Evolutionary conservation across 768 basidiomycete species (phyloP).

Genomic region (Mrakia blollopis): DNA sequence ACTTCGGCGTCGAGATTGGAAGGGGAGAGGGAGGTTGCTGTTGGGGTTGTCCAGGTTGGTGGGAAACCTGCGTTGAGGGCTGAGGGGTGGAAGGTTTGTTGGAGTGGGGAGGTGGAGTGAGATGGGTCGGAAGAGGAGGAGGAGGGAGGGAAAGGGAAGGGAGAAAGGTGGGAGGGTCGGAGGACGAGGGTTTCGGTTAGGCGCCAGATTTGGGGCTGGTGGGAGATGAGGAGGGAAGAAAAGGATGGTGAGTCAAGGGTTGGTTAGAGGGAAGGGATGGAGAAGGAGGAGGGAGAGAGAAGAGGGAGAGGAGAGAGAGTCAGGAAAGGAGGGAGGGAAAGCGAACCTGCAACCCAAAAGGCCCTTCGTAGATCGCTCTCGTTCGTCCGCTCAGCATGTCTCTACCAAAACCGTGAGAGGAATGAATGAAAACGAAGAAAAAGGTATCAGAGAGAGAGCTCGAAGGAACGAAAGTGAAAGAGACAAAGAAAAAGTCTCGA

Average conservation of each 20-base stretch:
- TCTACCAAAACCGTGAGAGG: too few species aligned
- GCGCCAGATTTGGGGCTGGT: conserved; percentile 25
- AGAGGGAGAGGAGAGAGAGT: not conserved
- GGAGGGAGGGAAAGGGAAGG: not conserved
- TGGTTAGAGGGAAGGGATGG: not conserved
- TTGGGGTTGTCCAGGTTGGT: conserved; percentile 32
- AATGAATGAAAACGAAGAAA: too few species aligned
- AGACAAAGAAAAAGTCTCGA: not conserved
- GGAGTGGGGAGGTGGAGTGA: not conserved
- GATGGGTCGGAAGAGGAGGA: not conserved
- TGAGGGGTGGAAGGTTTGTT: not conserved
- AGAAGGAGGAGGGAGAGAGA: too few species aligned
- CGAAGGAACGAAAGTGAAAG: not conserved
- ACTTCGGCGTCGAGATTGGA: conserved; percentile 37
- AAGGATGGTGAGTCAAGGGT: not conserved
- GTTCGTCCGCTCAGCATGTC: conserved; percentile 25
- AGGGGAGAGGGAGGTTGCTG: conserved; percentile 38
- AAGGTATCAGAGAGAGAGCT: not conserved
- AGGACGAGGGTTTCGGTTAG: conserved; percentile 21
- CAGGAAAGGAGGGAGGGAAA: too few species aligned
- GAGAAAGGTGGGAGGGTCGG: not conserved
- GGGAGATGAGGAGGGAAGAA: not conserved
- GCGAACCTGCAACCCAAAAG: conserved; percentile 64
- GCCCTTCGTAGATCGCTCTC: conserved; percentile 61
- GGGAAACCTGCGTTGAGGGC: conserved; percentile 18